Base-by-base conservation (phyloP, 495 filamentous ascomycete species). In the Neurospora sp. region DNA sequence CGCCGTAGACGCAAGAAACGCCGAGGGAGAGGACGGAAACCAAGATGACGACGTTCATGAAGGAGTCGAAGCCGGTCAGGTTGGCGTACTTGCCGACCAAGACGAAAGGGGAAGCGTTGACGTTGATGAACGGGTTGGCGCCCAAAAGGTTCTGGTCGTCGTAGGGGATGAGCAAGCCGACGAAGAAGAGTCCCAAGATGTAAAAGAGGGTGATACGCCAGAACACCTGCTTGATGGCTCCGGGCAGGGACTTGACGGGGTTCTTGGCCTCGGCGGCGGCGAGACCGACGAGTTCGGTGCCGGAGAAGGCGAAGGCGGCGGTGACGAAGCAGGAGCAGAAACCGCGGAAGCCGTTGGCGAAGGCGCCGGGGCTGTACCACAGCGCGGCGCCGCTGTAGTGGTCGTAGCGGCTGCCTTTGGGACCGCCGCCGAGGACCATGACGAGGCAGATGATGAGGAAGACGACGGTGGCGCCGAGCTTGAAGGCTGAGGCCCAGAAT, bases 161-260 rank as follows among this genome's bases (percentile, higher is more conserved):
- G 70, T 84, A 85, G 19, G 86, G 85, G n/a, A 96, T 84, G 24
- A 94, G 86, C 40, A 96, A 84, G 36, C 92, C 91, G 73, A 96
- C 85, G 72, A 94, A 89, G 76, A 92, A 88, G 45, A 93, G 88
- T 69, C 87, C 88, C 10, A 94, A 80, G 70, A 96, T 85, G 78
- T 94, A 96, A 81, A 96, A 93, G 78, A 88, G 78, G 42, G 86
- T 86, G 75, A 88, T 92, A 78, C 91, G 90, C 90, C 90, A 92
- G 78, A 92, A 92, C 43, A 92, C 88, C 78, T 92, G 90, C 82
- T 92, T 92, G 76, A 88, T 88, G 28, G 91, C 91, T 37, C 87
- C 86, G 15, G 91, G 91, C 5, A 92, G 81, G 1, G 88, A 79
- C 79, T 89, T 90, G 75, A 86, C 82, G 4, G 92, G 91, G 79